Conservation (phyloP, 805 yeast species). For the Candida koratica region DNA sequence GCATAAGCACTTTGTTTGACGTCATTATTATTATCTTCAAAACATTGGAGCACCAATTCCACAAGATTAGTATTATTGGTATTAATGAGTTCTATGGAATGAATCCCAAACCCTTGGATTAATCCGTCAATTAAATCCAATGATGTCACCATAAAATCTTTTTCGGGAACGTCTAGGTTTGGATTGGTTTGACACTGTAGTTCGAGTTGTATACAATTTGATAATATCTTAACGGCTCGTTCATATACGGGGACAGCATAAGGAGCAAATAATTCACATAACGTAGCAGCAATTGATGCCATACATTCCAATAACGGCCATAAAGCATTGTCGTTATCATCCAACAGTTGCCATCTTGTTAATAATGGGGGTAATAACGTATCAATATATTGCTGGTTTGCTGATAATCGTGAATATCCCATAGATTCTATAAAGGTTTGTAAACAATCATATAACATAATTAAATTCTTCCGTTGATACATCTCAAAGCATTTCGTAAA, state of each 20-base stretch:
- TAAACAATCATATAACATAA: constrained; percentile 83
- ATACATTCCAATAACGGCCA: constrained; percentile 94
- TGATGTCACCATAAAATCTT: constrained; percentile 85
- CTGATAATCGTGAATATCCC: constrained; percentile 50
- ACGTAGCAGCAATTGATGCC: constrained; percentile 83
- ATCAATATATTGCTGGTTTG: constrained; percentile 55
- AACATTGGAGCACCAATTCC: constrained; percentile 61
- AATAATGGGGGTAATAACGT: constrained; percentile 77
- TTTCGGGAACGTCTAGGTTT: constrained; percentile 70
- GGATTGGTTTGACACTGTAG: constrained; percentile 64
- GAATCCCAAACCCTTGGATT: constrained; percentile 78
- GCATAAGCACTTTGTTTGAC: constrained; percentile 95
- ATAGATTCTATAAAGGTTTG: constrained; percentile 82
- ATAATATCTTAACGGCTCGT: constrained; percentile 68
- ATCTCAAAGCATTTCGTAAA: constrained; percentile 68
- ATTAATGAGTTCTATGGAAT: constrained; percentile 52
- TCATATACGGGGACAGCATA: constrained; percentile 83
- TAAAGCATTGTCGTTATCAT: constrained; percentile 76
- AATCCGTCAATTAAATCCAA: constrained; percentile 89
- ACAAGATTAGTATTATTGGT: constrained; percentile 43
- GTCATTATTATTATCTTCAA: constrained; percentile 74
- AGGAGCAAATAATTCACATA: constrained; percentile 82
- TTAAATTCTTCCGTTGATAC: constrained; percentile 79
- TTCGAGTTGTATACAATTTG: constrained; percentile 63
- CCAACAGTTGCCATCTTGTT: constrained; percentile 69